These are phyloP conservation scores for Wickerhamiella azyma DNA, from an alignment of 805 yeast genomes.

Conservation along the genomic window DNA sequence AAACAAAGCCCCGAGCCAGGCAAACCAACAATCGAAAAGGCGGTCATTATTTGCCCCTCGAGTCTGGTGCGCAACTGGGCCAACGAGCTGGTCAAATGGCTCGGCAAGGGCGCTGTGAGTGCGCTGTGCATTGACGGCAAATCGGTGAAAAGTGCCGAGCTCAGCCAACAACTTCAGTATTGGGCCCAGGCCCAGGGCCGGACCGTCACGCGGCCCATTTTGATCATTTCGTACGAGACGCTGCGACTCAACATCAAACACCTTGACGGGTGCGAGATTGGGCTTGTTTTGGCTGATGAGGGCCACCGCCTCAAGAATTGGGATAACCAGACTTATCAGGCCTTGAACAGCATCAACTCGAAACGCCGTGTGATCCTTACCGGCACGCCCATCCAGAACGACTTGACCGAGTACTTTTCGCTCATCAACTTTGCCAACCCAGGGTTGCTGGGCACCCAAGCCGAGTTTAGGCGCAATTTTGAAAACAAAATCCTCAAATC, in stretches of 20 bases:
- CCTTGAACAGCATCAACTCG: slow-evolving; percentile 71
- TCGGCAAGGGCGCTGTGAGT: slow-evolving; percentile 79
- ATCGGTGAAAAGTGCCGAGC: slow-evolving; percentile 48
- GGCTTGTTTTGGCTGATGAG: slow-evolving; percentile 74
- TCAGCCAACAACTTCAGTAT: slow-evolving; percentile 50
- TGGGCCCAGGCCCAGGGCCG: slow-evolving; percentile 89
- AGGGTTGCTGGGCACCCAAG: slow-evolving; percentile 72
- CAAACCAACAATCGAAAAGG: slow-evolving; percentile 69
- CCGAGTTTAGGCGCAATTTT: slow-evolving; percentile 71
- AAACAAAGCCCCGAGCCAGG: slow-evolving; percentile 80
- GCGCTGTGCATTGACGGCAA: slow-evolving; percentile 92
- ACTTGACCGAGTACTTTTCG: slow-evolving; percentile 85
- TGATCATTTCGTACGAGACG: slow-evolving; percentile 90
- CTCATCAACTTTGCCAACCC: slow-evolving; percentile 87
- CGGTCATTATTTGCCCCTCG: slow-evolving; percentile 90
- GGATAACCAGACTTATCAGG: slow-evolving; percentile 80
- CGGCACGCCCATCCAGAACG: slow-evolving; percentile 96
- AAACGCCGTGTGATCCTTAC: slow-evolving; percentile 81
- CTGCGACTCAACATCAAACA: slow-evolving; percentile 71
- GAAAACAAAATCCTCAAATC: slow-evolving; percentile 72
- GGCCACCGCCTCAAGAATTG: slow-evolving; percentile 79
- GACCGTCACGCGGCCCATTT: slow-evolving; percentile 79
- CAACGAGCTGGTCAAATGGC: slow-evolving; percentile 86
- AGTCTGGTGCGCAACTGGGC: slow-evolving; percentile 95
- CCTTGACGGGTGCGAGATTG: slow-evolving; percentile 64